Percentiles rank a stretch among this genome's conserved stretches.
These are phyloP conservation scores for Aspergillus pseudoterreus DNA, from an alignment of 2,329 filamentous ascomycete genomes.

Conservation along the genomic window DNA sequence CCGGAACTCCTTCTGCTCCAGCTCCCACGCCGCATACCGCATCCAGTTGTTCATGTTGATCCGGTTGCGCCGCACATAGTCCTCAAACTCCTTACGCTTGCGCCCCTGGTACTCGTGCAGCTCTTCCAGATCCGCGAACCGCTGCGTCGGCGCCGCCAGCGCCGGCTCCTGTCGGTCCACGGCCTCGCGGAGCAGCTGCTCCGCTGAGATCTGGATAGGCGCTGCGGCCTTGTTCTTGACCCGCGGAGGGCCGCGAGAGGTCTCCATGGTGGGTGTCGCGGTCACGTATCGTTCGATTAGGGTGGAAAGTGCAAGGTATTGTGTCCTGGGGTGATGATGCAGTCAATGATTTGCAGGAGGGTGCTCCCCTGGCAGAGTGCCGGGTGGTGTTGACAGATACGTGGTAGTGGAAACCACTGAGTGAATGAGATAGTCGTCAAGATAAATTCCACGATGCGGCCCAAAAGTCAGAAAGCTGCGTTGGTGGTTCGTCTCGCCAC, in stretches of 20 bases:
- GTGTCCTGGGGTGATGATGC: not conserved
- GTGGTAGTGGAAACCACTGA: not conserved
- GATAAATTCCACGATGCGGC: not conserved
- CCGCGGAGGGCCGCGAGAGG: conserved; percentile 82
- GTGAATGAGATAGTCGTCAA: not conserved
- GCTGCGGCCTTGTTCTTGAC: conserved; percentile 99
- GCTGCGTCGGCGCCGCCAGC: conserved; percentile 85
- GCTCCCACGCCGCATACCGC: conserved; percentile 94
- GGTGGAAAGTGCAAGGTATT: no score
- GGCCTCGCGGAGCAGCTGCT: conserved; percentile 94
- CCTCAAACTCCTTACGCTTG: conserved; percentile 94
- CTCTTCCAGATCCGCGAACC: conserved; percentile 95
- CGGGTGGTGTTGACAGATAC: not conserved
- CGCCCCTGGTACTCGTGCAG: conserved; percentile 95
- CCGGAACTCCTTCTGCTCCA: conserved; percentile 95
- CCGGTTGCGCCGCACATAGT: conserved; percentile 92
- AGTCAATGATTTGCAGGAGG: not conserved
- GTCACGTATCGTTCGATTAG: not conserved
- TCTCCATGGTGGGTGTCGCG: conserved; percentile 65
- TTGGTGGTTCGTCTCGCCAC: conserved; percentile 11
- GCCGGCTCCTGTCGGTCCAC: conserved; percentile 91
- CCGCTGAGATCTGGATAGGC: conserved; percentile 86
- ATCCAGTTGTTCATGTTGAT: conserved; percentile 99
- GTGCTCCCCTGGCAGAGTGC: not conserved
- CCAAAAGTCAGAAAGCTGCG: conserved; percentile 17